Base-by-base conservation (phyloP, 768 basidiomycete genomes). In the Lactifluus subvellereus region DNA sequence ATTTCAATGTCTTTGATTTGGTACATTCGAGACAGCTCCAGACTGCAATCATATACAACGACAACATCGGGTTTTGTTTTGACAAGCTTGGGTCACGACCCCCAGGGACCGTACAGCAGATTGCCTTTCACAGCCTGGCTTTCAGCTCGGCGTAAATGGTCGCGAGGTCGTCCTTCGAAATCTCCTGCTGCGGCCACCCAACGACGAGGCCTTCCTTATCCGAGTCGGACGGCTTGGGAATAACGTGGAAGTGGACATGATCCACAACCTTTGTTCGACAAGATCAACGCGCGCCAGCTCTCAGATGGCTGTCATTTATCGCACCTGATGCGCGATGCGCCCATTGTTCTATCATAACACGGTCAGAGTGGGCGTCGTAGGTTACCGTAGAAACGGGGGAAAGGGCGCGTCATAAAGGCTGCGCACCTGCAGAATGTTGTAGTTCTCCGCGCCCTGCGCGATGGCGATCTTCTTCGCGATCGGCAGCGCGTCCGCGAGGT, bases 211-310 rank as follows among this genome's bases (percentile, higher is more conserved):
- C 96, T 67, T 89, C 85, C 5, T 81, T 71, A 50, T 85, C 82
- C 6, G 76, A 75, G 2, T 71, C 79, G n/a, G 74, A 71, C 0
- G 90, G 92, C 72, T 97, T 98, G 3, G 95, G 94, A 65, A 98
- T 95, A 68, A 98, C 80, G 70, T 98, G 94, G 76, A 94, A 94
- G 73, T 96, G 93, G 14, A 94, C 92, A 69, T 96, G 94, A 59
- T 86, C 82, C 32, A 96, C 92, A 56, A 82, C 77, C 85, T 87
- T 48, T 49, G 22, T 20, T 6, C 4, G 30, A 13, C 18, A 18
- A 18, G 18, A 42, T 42, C 42, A 43, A 16, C 42, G 35, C 35
- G 35, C 7, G 38, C 38, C 13, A 7, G 11, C 20, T n/a, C 11
- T 9, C 11, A 9, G 5, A 20, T 20, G 22, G 27, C 27, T 16